Base-by-base conservation (phyloP, 1,139 yeast genomes). In the Suhomyces taliae region DNA sequence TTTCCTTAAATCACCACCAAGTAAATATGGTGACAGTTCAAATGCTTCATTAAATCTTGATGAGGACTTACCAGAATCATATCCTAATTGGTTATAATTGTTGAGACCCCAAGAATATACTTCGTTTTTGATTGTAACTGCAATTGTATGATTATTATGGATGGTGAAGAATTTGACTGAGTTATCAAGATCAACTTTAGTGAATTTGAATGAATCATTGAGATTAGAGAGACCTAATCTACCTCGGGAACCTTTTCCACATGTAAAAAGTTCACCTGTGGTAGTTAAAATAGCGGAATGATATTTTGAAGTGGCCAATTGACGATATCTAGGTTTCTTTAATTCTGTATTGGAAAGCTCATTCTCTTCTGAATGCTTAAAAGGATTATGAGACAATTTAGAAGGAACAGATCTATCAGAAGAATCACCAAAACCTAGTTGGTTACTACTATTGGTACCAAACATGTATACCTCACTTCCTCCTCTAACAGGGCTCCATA, bases 21-120 rank as follows among this genome's bases (percentile, higher is more conserved):
- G 77, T 41, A 70, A 65, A 35, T 71, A 67, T 0, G 95, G 95
- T 0, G 60, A 51, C 5, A 72, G 54, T 44, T 75, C 78, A 47
- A 71, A 72, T 2, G 64, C 64, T 45, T 76, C 76, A 48, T 70
- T 27, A 58, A 55, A 49, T 2, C 48, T 47, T 24, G 48, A 47
- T 24, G 45, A 40, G 8, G 46, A 24, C 27, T 41, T 43, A 48
- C 56, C 12, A 24, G 80, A 69, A 0, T 69, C 60, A 53, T 76
- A 78, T 0, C 96, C 96, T 15, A 89, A 66, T 61, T 89, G 96
- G 19, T 78, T 78, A 58, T 65, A 77, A 29, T 74, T 71, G 58
- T 89, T 89, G 50, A 82, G 71, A 0, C 97, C 97, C 96, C 96
- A 90, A 0, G 91, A 67, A 53, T 74, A 87, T 2, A 89, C 69